Percentiles rank a stretch among this genome's conserved stretches.
These are phyloP conservation scores for Trametes punicea DNA, from an alignment of 768 basidiomycete species.

Conservation along the genomic window DNA sequence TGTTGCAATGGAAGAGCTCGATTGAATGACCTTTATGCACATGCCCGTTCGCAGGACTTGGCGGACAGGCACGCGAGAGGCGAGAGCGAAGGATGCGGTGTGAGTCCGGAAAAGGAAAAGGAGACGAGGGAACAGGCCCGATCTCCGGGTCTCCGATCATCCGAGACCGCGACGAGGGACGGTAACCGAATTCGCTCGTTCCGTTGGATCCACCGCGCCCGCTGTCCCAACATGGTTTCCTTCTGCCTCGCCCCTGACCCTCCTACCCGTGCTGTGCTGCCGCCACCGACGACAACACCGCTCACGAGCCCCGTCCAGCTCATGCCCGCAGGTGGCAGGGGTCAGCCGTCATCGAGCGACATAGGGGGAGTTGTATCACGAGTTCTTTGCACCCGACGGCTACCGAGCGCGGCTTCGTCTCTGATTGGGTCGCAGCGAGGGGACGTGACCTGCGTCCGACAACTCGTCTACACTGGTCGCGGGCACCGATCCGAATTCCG, in stretches of 20 bases:
- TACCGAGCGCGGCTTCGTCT: neutral
- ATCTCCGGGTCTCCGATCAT: neutral
- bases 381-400: neutral
- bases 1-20: no score
- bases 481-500: neutral
- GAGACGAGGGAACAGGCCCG: neutral
- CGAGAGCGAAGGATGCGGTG: no score
- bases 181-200: neutral
- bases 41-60: no score
- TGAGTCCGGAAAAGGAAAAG: neutral
- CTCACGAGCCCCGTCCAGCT: no score
- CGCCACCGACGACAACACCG: no score
- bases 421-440: neutral
- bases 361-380: neutral
- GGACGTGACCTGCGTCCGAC: neutral
- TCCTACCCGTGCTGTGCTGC: neutral
- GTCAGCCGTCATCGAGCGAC: neutral
- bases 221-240: neutral
- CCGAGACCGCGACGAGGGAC: neutral
- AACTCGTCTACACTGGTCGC: neutral
- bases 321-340: no score
- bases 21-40: no score
- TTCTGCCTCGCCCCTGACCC: neutral
- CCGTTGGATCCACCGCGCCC: neutral
- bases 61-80: no score